Percentiles rank a stretch among this genome's conserved stretches.
Conservation (phyloP, 306 rosid genomes). For the Delonix regia region DNA sequence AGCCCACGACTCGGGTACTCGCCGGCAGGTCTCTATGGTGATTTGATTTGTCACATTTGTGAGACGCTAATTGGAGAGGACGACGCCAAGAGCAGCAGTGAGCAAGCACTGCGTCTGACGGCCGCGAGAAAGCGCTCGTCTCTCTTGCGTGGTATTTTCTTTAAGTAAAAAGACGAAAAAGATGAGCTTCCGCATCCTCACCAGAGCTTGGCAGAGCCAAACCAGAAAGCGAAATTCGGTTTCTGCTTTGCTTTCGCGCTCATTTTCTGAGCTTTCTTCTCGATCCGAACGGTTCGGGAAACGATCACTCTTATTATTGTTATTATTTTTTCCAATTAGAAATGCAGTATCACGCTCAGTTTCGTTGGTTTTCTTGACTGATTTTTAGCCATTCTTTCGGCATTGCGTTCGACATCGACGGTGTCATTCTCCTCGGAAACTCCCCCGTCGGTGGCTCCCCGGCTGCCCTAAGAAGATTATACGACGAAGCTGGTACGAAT, state of each 20-base stretch:
- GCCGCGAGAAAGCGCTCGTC: background rate
- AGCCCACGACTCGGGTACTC: background rate
- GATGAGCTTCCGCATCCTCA: conserved; percentile 60
- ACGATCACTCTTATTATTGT: background rate
- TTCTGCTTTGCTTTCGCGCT: conserved; percentile 39
- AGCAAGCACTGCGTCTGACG: background rate
- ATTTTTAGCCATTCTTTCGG: conserved; percentile 63
- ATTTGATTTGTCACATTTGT: background rate
- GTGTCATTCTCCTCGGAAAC: conserved; percentile 78
- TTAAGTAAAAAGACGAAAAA: background rate
- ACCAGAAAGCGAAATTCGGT: conserved; percentile 30
- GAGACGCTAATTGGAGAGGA: background rate
- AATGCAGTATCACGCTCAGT: background rate
- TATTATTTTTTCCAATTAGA: background rate
- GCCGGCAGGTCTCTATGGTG: background rate
- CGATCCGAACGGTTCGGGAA: conserved; percentile 54
- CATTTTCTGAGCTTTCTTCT: conserved; percentile 53
- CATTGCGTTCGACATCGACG: conserved; percentile 95
- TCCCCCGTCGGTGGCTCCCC: conserved; percentile 83
- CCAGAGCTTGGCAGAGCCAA: conserved; percentile 44
- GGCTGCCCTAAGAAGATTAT: conserved; percentile 61
- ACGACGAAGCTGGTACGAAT: conserved; percentile 56
- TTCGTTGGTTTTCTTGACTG: background rate
- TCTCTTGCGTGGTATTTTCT: background rate
- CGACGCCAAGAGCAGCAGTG: background rate